Percentiles rank a stretch among this genome's conserved stretches.
Conservation (phyloP, 1,139 yeast genomes). For the Tardiomyces blankii region DNA sequence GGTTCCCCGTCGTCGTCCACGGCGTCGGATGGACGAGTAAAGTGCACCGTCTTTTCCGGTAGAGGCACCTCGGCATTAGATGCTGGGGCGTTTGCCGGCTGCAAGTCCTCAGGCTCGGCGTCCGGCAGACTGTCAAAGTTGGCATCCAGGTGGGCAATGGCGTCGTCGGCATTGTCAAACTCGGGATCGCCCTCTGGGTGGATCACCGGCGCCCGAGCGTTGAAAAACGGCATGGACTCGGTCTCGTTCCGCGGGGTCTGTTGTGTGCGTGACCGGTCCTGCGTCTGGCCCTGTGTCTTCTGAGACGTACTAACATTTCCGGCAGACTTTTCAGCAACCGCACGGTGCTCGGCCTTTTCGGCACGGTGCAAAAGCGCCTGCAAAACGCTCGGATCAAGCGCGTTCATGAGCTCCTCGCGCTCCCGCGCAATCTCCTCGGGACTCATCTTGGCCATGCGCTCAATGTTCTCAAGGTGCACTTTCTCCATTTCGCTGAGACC, state of each 20-base stretch:
- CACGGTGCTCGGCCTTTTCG: conserved; percentile 9
- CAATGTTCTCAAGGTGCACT: conserved; percentile 68
- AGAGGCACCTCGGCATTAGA: not conserved
- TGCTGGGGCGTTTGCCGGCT: not conserved
- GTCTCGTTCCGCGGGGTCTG: conserved; percentile 25
- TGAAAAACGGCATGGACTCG: conserved; percentile 8
- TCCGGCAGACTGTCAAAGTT: not conserved
- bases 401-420: conserved; percentile 51
- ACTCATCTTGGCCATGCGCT: conserved; percentile 51
- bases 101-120: not conserved
- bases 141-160: not conserved
- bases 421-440: conserved; percentile 55
- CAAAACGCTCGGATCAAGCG: conserved; percentile 60
- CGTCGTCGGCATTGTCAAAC: not conserved
- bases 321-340: conserved; percentile 9
- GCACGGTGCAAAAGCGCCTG: conserved; percentile 36
- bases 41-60: conserved; percentile 37
- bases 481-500: conserved; percentile 45
- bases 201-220: not conserved
- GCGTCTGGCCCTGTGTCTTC: too few relatives aligned
- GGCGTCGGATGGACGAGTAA: conserved; percentile 39
- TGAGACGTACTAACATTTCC: conserved; percentile 4
- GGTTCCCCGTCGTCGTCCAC: not conserved
- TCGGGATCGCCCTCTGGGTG: not conserved
- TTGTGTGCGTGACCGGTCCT: too few relatives aligned